phyloP scores from a whole-genome alignment of 345 rosid species.

The Eutrema heterophyllum region DNA sequence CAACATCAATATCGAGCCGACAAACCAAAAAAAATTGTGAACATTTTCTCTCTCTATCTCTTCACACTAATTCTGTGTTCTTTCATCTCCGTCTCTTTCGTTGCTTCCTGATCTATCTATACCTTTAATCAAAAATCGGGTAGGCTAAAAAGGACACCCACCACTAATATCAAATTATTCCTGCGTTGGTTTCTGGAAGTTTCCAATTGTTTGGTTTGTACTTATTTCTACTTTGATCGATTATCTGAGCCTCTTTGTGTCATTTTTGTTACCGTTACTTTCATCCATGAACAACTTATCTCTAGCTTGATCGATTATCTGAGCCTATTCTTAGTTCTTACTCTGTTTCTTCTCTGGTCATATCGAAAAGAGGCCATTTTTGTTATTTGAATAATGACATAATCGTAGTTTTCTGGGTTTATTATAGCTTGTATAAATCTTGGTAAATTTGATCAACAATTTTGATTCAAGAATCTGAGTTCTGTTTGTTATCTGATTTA shows the following conservation, averaged over 20 bases:
- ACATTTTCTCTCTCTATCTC: background rate
- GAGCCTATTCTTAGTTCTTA: background rate
- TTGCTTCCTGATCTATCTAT: background rate
- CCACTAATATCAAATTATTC: background rate
- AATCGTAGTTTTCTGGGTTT: background rate
- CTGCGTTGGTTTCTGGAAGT: background rate
- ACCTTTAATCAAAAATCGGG: background rate
- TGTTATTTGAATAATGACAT: background rate
- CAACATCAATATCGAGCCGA: conserved; percentile 17
- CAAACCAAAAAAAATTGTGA: background rate
- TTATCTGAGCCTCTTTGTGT: background rate
- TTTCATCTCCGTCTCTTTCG: conserved; percentile 24
- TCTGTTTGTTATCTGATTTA: background rate
- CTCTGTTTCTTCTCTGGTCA: background rate
- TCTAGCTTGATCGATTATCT: background rate
- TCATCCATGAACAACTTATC: background rate
- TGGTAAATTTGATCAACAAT: background rate
- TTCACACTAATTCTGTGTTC: conserved; percentile 21
- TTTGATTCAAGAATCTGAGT: conserved; percentile 10
- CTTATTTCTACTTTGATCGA: background rate
- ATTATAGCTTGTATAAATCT: background rate
- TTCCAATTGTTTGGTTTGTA: background rate
- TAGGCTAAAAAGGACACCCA: background rate
- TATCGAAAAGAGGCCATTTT: background rate
- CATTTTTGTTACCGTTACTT: background rate